A percentile compares a stretch with the other conserved stretches of the same genome.
Conservation (phyloP, 805 yeast genomes). For the Kazachstania africana region DNA sequence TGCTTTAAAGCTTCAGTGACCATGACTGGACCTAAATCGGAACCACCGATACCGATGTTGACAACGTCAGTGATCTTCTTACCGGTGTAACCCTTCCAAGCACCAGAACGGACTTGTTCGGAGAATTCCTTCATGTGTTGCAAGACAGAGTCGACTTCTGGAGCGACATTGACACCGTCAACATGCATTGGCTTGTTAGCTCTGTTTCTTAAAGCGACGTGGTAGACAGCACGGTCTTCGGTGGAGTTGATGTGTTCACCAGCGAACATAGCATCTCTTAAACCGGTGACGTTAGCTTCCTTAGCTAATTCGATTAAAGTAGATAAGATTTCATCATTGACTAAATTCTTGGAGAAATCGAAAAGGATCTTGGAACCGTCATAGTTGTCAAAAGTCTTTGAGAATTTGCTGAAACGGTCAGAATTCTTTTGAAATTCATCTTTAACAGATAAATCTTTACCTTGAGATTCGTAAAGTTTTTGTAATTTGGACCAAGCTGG, state of each 20-base stretch:
- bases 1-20: constrained; percentile 96
- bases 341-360: constrained; percentile 90
- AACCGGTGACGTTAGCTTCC: constrained; percentile 76
- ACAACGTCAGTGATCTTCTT: constrained; percentile 87
- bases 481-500: constrained; percentile 80
- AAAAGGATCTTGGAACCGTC: constrained; percentile 85
- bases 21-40: constrained; percentile 98
- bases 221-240: constrained; percentile 94
- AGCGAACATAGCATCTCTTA: constrained; percentile 83
- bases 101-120: constrained; percentile 79
- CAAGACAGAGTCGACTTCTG: constrained; percentile 84
- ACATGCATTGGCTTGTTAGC: constrained; percentile 73
- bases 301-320: constrained; percentile 69
- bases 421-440: constrained; percentile 70
- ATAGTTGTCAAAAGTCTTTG: constrained; percentile 68
- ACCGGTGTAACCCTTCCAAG: constrained; percentile 96
- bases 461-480: constrained; percentile 53
- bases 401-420: constrained; percentile 61
- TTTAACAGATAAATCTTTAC: constrained; percentile 60
- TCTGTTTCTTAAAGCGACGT: constrained; percentile 92
- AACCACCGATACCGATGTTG: constrained; percentile 98
- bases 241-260: constrained; percentile 94
- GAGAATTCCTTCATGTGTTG: constrained; percentile 96
- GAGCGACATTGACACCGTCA: constrained; percentile 81
- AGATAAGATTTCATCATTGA: constrained; percentile 69